Base-by-base conservation (phyloP, 495 filamentous ascomycete species). In the Hypoxylon crocopeplum region DNA sequence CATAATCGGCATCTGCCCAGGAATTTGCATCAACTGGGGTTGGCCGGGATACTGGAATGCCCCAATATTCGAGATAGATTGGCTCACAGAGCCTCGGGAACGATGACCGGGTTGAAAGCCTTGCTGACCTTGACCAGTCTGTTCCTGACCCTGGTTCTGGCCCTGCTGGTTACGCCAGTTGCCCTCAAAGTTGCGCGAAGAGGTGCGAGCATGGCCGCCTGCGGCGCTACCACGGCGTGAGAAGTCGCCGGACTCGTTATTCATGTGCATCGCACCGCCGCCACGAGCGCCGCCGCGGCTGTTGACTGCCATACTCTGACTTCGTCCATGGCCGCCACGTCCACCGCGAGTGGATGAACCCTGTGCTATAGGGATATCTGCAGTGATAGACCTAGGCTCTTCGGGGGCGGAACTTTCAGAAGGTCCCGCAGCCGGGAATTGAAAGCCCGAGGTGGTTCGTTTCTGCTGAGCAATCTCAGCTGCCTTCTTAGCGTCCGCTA, bases 401-500 rank as follows among this genome's bases (percentile, higher is more conserved):
- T 83, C 74, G 48, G 77, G 57, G 55, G 75, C 74, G 41, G 79
- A 76, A 22, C 76, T 69, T 33, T 79, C 78, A 41, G 81, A 75
- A 68, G 85, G 82, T n/a, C 82, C 82, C 47, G 94, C 88, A 36
- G 86, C 83, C 41, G 94, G 95, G 71, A 98, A 98, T 72, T 98
- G 95, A 73, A 98, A 98, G 13, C 85, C 89, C 54, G 90, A 89
- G 10, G 93, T 93, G 20, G 91, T 94, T 68, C 93, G 84, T 77
- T 97, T 98, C 75, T 97, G 93, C 76, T 98, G 95, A 37, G 94
- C 94, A 15, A 96, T 73, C 71, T 98, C 94, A 37, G 94, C 94
- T 22, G 95, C 95, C 77, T 96, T 97, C 80, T 96, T 98, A 21
- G 94, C 94, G 73, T 98, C 94, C 3, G 93, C 90, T 49, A 98